Evolutionary conservation across 2,329 filamentous ascomycete genomes (phyloP).

Genomic region (Bretziella fagacearum): DNA sequence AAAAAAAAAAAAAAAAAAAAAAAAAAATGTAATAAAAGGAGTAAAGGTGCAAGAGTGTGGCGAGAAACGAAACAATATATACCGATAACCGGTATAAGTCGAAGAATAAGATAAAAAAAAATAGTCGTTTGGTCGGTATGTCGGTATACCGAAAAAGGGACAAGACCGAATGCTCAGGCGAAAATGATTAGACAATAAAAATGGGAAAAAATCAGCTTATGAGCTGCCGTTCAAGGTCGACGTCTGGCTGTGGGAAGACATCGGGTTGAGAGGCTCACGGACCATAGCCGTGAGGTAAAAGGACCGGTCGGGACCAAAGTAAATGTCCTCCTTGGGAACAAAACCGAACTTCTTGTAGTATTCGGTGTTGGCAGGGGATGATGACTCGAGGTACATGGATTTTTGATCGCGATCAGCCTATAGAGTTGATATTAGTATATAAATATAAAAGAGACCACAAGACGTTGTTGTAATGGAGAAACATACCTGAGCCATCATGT

Average conservation of each 20-base stretch:
- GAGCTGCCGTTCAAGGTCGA: constrained; percentile 15
- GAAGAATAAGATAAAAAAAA: neutral
- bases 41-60: constrained; percentile 5
- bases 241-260: constrained; percentile 9
- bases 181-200: constrained; percentile 5
- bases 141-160: neutral
- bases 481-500: constrained; percentile 47
- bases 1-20: neutral
- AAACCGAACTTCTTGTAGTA: constrained; percentile 69
- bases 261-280: constrained; percentile 41
- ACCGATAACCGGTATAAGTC: neutral
- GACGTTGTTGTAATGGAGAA: neutral
- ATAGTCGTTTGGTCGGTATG: too few relatives aligned
- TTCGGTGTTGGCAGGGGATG: constrained; percentile 45
- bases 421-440: neutral
- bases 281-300: constrained; percentile 68
- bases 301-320: constrained; percentile 38
- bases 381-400: constrained; percentile 65
- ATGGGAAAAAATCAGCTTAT: neutral
- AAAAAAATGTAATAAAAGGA: constrained; percentile 5
- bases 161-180: neutral
- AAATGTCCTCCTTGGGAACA: constrained; percentile 43
- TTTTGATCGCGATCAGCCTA: constrained; percentile 51
- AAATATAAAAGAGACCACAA: neutral
- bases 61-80: neutral